A percentile compares a stretch with the other conserved stretches of the same genome.
phyloP scores from a whole-genome alignment of 2,329 filamentous ascomycete genomes.

The Laburnicola sp. region DNA sequence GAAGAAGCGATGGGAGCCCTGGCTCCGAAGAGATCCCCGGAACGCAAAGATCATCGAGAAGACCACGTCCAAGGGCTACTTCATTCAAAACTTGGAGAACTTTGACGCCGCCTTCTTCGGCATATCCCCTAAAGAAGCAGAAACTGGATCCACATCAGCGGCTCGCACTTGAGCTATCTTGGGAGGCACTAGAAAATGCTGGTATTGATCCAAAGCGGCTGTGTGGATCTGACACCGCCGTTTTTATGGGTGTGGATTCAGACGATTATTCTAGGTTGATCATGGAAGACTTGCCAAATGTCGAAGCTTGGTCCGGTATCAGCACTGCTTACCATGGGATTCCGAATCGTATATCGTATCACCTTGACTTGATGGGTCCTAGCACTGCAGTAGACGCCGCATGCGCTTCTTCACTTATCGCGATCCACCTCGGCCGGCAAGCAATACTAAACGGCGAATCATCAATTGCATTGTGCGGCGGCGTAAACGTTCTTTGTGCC shows the following conservation, averaged over 20 bases:
- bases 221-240: constrained; percentile 28
- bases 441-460: constrained; percentile 34
- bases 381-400: constrained; percentile 31
- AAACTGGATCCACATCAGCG: constrained; percentile 34
- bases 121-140: constrained; percentile 27
- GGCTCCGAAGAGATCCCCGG: constrained; percentile 4
- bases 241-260: constrained; percentile 21
- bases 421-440: constrained; percentile 27
- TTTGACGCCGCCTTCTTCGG: constrained; percentile 43
- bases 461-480: constrained; percentile 41
- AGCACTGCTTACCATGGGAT: constrained; percentile 19
- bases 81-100: constrained; percentile 29
- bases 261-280: constrained; percentile 19
- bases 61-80: constrained; percentile 14
- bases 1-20: constrained; percentile 12
- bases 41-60: constrained; percentile 9
- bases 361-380: constrained; percentile 30
- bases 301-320: constrained; percentile 25
- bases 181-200: constrained; percentile 46
- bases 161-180: constrained; percentile 29
- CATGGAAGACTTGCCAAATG: constrained; percentile 18
- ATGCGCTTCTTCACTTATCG: constrained; percentile 28
- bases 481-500: constrained; percentile 36
- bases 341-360: constrained; percentile 27
- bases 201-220: constrained; percentile 26